These are phyloP conservation scores for Erodium texanum DNA, from an alignment of 441 rosid genomes.

Conservation along the genomic window DNA sequence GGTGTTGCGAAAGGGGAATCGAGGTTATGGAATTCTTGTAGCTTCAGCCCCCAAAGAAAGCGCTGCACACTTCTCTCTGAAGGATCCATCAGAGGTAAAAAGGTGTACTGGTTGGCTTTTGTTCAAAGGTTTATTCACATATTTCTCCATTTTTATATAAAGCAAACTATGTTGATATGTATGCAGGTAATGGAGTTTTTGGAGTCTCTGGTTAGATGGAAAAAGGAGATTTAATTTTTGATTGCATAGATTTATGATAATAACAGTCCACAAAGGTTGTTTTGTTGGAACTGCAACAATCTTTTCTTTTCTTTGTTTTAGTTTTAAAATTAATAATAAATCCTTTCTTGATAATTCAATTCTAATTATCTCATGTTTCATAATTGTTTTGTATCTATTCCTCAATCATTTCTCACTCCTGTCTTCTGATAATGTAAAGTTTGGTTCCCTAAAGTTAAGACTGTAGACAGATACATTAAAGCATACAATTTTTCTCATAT, in stretches of 20 bases:
- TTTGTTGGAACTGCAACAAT: background rate
- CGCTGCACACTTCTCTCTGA: conserved; percentile 63
- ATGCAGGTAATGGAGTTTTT: conserved; percentile 74
- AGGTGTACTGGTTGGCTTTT: too few relatives aligned
- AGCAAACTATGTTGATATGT: background rate
- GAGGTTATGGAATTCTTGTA: conserved; percentile 74
- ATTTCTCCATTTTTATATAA: background rate
- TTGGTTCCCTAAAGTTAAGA: too few relatives aligned
- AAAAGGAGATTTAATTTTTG: conserved; percentile 13
- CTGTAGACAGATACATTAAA: too few relatives aligned
- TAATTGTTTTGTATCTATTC: too few relatives aligned
- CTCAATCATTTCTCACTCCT: too few relatives aligned
- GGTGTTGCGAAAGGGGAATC: conserved; percentile 50
- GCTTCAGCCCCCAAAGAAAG: conserved; percentile 70
- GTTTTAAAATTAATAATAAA: too few relatives aligned
- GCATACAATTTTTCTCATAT: too few relatives aligned
- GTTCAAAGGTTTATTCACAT: too few relatives aligned
- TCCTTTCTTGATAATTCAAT: too few relatives aligned
- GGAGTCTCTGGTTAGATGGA: conserved; percentile 58
- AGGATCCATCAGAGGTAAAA: conserved; percentile 58
- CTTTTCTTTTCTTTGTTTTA: too few relatives aligned
- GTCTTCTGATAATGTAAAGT: too few relatives aligned
- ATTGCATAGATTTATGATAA: background rate
- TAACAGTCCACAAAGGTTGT: background rate
- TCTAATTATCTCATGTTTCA: too few relatives aligned